Percentiles rank a stretch among this genome's conserved stretches.
Evolutionary conservation across 2,329 filamentous ascomycete species (phyloP).

Genomic region (Aspergillus sp.): DNA sequence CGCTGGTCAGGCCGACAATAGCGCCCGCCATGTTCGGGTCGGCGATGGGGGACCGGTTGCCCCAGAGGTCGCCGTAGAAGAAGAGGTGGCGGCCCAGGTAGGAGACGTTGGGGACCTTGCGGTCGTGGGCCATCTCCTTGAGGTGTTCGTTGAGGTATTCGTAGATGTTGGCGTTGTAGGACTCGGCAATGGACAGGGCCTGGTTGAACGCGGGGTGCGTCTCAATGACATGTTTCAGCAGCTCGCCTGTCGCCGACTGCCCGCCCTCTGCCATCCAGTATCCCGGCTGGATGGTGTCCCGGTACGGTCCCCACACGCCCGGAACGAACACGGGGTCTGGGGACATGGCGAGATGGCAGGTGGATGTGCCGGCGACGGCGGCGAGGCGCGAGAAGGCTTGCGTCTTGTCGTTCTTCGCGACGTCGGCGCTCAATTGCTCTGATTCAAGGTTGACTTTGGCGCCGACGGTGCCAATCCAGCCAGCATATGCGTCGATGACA

Average conservation of each 20-base stretch:
- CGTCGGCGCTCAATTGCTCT: slow-evolving; percentile 64
- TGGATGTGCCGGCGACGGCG: slow-evolving; percentile 93
- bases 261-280: slow-evolving; percentile 98
- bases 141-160: slow-evolving; percentile 91
- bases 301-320: slow-evolving; percentile 96
- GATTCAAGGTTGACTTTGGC: slow-evolving; percentile 78
- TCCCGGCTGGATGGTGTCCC: slow-evolving; percentile 84
- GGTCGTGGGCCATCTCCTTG: slow-evolving; percentile 67
- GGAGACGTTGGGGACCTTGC: slow-evolving; percentile 70
- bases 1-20: slow-evolving; percentile 80
- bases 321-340: slow-evolving; percentile 88
- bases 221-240: slow-evolving; percentile 90
- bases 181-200: slow-evolving; percentile 73
- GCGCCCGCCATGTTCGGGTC: slow-evolving; percentile 91
- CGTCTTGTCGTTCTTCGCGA: slow-evolving; percentile 77
- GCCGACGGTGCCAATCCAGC: slow-evolving; percentile 98
- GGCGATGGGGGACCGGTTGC: slow-evolving; percentile 90
- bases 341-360: slow-evolving; percentile 95
- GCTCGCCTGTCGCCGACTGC: slow-evolving; percentile 91
- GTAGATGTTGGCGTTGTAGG: slow-evolving; percentile 85
- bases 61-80: slow-evolving; percentile 97
- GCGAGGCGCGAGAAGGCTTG: slow-evolving; percentile 92
- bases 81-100: slow-evolving; percentile 93
- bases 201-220: slow-evolving; percentile 88
- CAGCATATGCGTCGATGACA: slow-evolving; percentile 97